Percentiles rank a stretch among this genome's conserved stretches.
These are phyloP conservation scores for Sanghuangporus sanghuang DNA, from an alignment of 1,284 basidiomycete species.

Conservation along the genomic window DNA sequence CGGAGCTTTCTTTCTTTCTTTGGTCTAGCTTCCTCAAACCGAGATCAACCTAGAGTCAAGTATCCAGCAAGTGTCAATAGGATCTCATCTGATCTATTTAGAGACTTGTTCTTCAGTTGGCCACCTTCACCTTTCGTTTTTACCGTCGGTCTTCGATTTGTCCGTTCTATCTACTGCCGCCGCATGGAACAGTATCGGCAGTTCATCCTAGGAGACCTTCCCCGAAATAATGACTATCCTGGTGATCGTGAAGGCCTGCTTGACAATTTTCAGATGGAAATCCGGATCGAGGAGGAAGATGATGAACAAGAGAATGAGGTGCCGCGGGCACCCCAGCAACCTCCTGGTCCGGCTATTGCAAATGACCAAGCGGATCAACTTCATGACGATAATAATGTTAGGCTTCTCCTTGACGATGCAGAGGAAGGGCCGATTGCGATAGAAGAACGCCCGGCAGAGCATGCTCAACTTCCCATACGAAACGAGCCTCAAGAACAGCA, in stretches of 20 bases:
- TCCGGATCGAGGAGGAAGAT: slow-evolving; percentile 1
- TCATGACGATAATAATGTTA: slow-evolving; percentile 12
- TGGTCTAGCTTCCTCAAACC: not conserved
- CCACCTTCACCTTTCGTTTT: slow-evolving; percentile 58
- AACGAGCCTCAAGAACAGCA: slow-evolving; percentile 30
- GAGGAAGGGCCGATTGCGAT: not conserved
- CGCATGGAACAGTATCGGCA: slow-evolving; percentile 36
- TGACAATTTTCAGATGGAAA: slow-evolving; percentile 21
- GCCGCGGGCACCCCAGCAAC: not conserved
- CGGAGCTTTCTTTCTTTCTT: not conserved
- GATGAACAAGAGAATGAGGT: not conserved
- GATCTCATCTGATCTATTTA: slow-evolving; percentile 21
- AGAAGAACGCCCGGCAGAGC: not conserved
- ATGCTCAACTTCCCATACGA: not conserved
- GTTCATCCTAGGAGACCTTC: slow-evolving; percentile 40
- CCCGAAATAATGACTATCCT: not conserved
- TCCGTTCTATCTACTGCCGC: slow-evolving; percentile 42
- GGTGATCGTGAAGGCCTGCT: slow-evolving; percentile 24
- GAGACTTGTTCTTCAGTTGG: slow-evolving; percentile 34
- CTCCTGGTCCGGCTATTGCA: not conserved
- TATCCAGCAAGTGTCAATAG: slow-evolving; percentile 4
- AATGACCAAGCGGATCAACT: not conserved
- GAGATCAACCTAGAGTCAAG: slow-evolving; percentile 16
- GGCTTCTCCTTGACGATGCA: slow-evolving; percentile 8
- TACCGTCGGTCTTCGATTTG: slow-evolving; percentile 45